These are phyloP conservation scores for Penicillium griseofulvum DNA, from an alignment of 2,329 filamentous ascomycete genomes.

Conservation along the genomic window DNA sequence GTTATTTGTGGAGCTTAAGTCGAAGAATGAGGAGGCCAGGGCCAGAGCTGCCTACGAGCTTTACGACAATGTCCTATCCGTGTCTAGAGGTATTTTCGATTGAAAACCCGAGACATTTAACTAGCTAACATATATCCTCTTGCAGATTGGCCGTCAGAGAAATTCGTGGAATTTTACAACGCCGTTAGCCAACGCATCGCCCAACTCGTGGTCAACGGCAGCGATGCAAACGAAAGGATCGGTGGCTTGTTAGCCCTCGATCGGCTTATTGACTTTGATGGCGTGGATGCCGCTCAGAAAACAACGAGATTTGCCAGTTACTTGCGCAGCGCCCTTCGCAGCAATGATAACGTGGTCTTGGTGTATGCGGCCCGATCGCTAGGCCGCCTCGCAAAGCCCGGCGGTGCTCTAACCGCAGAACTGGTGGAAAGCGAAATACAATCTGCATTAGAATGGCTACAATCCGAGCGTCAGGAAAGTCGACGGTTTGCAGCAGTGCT, in stretches of 20 bases:
- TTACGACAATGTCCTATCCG: conserved; percentile 45
- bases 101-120: background rate
- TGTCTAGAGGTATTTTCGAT: conserved; percentile 44
- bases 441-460: conserved; percentile 92
- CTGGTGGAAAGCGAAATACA: conserved; percentile 96
- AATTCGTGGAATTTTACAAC: conserved; percentile 70
- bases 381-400: conserved; percentile 85
- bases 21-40: conserved; percentile 52
- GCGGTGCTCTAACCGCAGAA: conserved; percentile 90
- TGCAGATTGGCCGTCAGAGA: conserved; percentile 73
- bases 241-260: conserved; percentile 91
- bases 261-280: conserved; percentile 91
- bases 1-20: conserved; percentile 57
- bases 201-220: conserved; percentile 76
- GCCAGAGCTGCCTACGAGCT: conserved; percentile 51
- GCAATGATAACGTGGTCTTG: conserved; percentile 89
- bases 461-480: conserved; percentile 91
- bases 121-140: conserved; percentile 13
- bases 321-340: conserved; percentile 80
- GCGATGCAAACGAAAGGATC: conserved; percentile 81
- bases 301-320: conserved; percentile 93
- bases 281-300: conserved; percentile 87
- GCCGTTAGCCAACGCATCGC: conserved; percentile 65
- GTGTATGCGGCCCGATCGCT: conserved; percentile 83
- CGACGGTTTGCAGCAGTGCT: conserved; percentile 90